These are phyloP conservation scores for Morella rubra DNA, from an alignment of 306 rosid genomes.

Conservation along the genomic window DNA sequence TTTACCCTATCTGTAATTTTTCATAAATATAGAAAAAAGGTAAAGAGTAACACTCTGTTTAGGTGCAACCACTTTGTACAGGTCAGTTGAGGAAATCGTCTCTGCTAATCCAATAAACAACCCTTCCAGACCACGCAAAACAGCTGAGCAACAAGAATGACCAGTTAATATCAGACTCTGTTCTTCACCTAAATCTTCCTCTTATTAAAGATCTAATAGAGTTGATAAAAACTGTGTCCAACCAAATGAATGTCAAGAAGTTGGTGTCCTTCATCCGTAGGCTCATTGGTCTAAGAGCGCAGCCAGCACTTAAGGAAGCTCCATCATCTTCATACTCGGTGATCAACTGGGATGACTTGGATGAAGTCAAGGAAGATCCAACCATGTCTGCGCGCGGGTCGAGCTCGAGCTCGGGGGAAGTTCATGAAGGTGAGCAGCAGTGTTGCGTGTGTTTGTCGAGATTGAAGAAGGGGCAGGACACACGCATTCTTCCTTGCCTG, in stretches of 20 bases:
- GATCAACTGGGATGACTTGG: constrained; percentile 11
- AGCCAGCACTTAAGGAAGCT: constrained; percentile 30
- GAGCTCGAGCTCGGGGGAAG: neutral
- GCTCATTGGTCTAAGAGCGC: constrained; percentile 36
- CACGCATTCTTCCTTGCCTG: constrained; percentile 65
- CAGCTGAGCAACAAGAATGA: constrained; percentile 28
- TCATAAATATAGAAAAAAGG: constrained; percentile 37
- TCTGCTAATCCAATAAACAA: constrained; percentile 39
- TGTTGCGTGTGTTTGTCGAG: constrained; percentile 82
- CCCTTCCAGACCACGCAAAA: constrained; percentile 62
- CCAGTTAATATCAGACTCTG: constrained; percentile 17
- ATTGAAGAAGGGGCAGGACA: constrained; percentile 47
- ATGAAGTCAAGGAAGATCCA: constrained; percentile 20
- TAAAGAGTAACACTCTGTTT: constrained; percentile 66
- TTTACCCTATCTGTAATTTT: neutral
- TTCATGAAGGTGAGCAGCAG: constrained; percentile 7
- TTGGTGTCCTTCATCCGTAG: constrained; percentile 43
- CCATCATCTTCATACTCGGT: constrained; percentile 30
- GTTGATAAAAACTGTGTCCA: constrained; percentile 10
- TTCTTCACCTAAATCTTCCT: constrained; percentile 25
- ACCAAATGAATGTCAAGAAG: constrained; percentile 49
- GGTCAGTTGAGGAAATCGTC: constrained; percentile 1
- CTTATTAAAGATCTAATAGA: constrained; percentile 39
- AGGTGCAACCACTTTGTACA: constrained; percentile 66
- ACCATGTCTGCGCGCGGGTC: constrained; percentile 27